Conservation (phyloP, 805 yeast species). For the Metschnikowia aberdeeniae region DNA sequence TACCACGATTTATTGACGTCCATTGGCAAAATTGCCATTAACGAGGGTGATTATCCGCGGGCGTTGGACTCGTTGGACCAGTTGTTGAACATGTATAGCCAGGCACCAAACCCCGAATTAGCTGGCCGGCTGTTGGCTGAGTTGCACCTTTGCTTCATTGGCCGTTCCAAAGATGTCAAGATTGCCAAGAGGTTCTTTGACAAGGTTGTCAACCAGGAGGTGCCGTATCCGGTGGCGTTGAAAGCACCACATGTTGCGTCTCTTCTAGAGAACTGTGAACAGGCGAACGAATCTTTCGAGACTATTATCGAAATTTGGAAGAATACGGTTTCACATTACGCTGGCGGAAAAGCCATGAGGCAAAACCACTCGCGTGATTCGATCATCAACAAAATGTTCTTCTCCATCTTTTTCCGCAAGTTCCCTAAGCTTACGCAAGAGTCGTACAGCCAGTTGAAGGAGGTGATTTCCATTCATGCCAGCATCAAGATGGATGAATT, state of each 20-base stretch:
- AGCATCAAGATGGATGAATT: slow-evolving; percentile 67
- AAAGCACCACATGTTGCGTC: slow-evolving; percentile 72
- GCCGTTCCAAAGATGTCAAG: slow-evolving; percentile 65
- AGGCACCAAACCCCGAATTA: not conserved
- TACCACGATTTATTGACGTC: slow-evolving; percentile 56
- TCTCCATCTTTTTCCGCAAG: slow-evolving; percentile 61
- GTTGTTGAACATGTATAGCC: slow-evolving; percentile 45
- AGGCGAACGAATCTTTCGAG: slow-evolving; percentile 52
- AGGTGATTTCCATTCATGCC: slow-evolving; percentile 53
- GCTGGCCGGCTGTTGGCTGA: slow-evolving; percentile 42
- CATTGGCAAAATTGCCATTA: slow-evolving; percentile 68
- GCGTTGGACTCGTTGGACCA: slow-evolving; percentile 64
- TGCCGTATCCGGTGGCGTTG: slow-evolving; percentile 68
- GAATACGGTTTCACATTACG: slow-evolving; percentile 53
- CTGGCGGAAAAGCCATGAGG: slow-evolving; percentile 37
- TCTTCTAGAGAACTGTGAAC: slow-evolving; percentile 58
- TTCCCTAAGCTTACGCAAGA: slow-evolving; percentile 49
- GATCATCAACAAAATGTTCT: slow-evolving; percentile 64
- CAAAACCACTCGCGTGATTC: slow-evolving; percentile 61
- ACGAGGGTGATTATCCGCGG: slow-evolving; percentile 58
- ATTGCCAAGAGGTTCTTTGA: slow-evolving; percentile 73
- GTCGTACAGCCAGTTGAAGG: slow-evolving; percentile 55
- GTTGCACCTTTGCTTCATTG: slow-evolving; percentile 75
- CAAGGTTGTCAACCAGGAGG: slow-evolving; percentile 62
- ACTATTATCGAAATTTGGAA: slow-evolving; percentile 60